These are phyloP conservation scores for Xanthoconium separans DNA, from an alignment of 1,284 basidiomycete species.

Conservation along the genomic window DNA sequence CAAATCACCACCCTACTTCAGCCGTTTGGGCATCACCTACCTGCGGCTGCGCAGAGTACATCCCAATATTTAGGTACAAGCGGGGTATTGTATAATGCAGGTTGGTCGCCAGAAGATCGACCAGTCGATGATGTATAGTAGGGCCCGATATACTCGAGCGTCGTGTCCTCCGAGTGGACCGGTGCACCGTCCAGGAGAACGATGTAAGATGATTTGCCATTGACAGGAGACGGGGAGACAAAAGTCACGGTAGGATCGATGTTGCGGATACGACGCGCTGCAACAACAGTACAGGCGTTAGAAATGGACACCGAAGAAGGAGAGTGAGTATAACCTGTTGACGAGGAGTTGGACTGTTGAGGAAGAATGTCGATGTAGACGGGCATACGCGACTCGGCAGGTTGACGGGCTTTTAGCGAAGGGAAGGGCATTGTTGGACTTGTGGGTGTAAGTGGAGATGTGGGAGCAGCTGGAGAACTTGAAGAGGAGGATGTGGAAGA, in stretches of 20 bases:
- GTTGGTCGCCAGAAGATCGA: slow-evolving; percentile 34
- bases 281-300: slow-evolving; percentile 38
- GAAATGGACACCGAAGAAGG: slow-evolving; percentile 14
- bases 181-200: slow-evolving; percentile 49
- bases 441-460: slow-evolving; percentile 29
- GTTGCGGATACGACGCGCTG: slow-evolving; percentile 49
- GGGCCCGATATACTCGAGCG: slow-evolving; percentile 40
- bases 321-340: slow-evolving; percentile 17
- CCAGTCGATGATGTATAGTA: slow-evolving; percentile 20
- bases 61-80: slow-evolving; percentile 63
- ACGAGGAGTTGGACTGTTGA: slow-evolving; percentile 21
- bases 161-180: slow-evolving; percentile 50
- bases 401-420: slow-evolving; percentile 22
- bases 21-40: slow-evolving; percentile 36
- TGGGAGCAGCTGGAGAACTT: slow-evolving; percentile 34
- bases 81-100: slow-evolving; percentile 53
- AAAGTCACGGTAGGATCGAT: slow-evolving; percentile 69
- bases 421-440: slow-evolving; percentile 24
- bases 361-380: slow-evolving; percentile 62
- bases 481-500: slow-evolving; percentile 37
- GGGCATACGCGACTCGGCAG: slow-evolving; percentile 39
- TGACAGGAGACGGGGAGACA: slow-evolving; percentile 41
- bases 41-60: slow-evolving; percentile 48
- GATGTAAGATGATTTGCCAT: slow-evolving; percentile 52
- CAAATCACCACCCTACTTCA: background rate